Evolutionary conservation across 148 eudicot genomes (phyloP).

Genomic region (Oxyria digyna): DNA sequence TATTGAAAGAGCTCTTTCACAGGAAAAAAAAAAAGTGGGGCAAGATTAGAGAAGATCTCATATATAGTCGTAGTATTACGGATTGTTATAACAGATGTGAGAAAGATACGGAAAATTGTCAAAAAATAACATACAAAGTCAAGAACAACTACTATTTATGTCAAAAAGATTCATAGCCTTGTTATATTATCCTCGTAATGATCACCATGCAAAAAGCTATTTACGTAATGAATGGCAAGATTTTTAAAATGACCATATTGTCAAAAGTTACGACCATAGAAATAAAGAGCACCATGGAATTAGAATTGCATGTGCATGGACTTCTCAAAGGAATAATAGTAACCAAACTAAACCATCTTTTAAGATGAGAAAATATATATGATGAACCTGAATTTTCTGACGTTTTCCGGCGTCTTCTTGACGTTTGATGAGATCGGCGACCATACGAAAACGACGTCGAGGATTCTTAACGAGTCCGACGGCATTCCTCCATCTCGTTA

Average conservation of each 20-base stretch:
- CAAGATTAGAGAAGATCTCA: too few relatives aligned
- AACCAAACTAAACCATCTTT: background rate
- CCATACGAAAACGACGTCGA: slow-evolving; percentile 82
- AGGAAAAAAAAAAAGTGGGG: too few relatives aligned
- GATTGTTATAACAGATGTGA: too few relatives aligned
- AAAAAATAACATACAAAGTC: too few relatives aligned
- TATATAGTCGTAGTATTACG: too few relatives aligned
- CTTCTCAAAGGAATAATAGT: background rate
- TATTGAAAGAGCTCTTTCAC: too few relatives aligned
- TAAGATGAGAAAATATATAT: background rate
- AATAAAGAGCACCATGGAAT: background rate
- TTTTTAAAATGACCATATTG: background rate
- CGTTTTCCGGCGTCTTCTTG: slow-evolving; percentile 53
- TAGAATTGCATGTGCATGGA: background rate
- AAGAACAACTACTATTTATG: too few relatives aligned
- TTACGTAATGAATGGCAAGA: too few relatives aligned
- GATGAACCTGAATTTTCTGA: slow-evolving; percentile 42
- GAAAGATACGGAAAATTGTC: too few relatives aligned
- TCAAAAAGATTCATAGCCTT: background rate
- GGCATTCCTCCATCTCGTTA: slow-evolving; percentile 60
- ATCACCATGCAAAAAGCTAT: background rate
- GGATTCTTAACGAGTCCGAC: slow-evolving; percentile 80
- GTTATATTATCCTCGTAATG: background rate
- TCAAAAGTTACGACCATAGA: background rate
- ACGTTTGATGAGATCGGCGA: slow-evolving; percentile 77